Evolutionary conservation across 2,329 filamentous ascomycete species (phyloP).

Genomic region (Trichoderma koningiopsis): DNA sequence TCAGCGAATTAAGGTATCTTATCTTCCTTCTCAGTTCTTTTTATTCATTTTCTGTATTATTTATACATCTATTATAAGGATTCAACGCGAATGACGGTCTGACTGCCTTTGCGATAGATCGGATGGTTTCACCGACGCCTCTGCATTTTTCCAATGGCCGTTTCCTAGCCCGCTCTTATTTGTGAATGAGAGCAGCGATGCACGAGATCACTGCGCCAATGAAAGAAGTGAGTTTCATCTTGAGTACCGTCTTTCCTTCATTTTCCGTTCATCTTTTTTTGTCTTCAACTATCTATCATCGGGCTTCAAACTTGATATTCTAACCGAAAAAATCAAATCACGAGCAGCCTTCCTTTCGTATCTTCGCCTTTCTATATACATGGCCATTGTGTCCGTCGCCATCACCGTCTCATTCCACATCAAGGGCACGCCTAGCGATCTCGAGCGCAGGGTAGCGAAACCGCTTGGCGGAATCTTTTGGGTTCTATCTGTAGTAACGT

Average conservation of each 20-base stretch:
- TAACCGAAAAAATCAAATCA: background rate
- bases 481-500: slow-evolving; percentile 74
- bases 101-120: slow-evolving; percentile 12
- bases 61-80: accelerated
- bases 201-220: slow-evolving; percentile 77
- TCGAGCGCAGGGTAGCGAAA: slow-evolving; percentile 76
- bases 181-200: slow-evolving; percentile 73
- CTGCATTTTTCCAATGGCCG: slow-evolving; percentile 62
- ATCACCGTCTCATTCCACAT: slow-evolving; percentile 94
- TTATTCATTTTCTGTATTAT: too few relatives aligned
- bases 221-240: slow-evolving; percentile 60
- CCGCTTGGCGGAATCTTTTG: slow-evolving; percentile 90
- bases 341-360: slow-evolving; percentile 77
- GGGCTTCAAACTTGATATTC: background rate
- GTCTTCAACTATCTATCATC: background rate
- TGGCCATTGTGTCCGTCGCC: slow-evolving; percentile 84
- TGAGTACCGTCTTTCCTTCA: background rate
- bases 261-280: background rate
- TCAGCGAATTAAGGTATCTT: slow-evolving; percentile 44
- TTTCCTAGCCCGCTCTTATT: slow-evolving; percentile 70
- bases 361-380: slow-evolving; percentile 85
- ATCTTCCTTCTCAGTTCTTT: too few relatives aligned
- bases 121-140: slow-evolving; percentile 34
- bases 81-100: background rate
- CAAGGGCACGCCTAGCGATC: slow-evolving; percentile 65